Evolutionary conservation across 2,329 filamentous ascomycete species (phyloP), one percentile per base, ranked within the genome.

Genomic region (Pseudogymnoascus sp.): DNA sequence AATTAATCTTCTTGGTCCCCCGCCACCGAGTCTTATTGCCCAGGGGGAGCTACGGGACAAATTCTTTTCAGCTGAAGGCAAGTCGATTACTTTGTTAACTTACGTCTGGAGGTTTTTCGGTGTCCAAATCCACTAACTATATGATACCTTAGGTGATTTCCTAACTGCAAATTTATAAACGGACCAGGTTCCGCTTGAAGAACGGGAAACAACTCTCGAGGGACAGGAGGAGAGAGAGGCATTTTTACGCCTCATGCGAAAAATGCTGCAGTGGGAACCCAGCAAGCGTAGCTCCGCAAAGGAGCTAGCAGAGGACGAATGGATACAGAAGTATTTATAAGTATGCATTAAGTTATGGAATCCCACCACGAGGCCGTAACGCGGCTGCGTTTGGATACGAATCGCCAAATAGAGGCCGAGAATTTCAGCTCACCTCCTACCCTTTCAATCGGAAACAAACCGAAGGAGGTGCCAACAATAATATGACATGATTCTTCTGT

Each of bases 1-100:
- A 2, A 75, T 79, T 12, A 71, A 66, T 4, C 67, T 82, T 3
- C 75, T 82, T 43, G 79, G 79, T 0, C 72, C 71, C 1, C 78
- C 78, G 1, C 76, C 78, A 1, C 61, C 35, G n/a, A 52, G n/a
- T 19, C 8, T 52, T 12, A 1, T 52, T 52, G 45, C 14, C 4
- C 45, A 52, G 10, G 45, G 23, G 4, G n/a, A 31, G 26, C 45
- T 31, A 52, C n/a, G 45, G 19, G 45, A 52, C 2, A 52, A 52
- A 31, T 52, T 52, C 26, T 33, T 52, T 52, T 31, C 10, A 52
- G 10, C 26, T 6, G 45, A 52, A n/a, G 45, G 45, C 8, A 52
- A 52, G 45, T 52, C 8, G 19, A 33, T 0, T 11, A 3, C 6
- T 11, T 19, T 12, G 45, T 52, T 31, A 33, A 4, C 26, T 19